A percentile compares a stretch with the other conserved stretches of the same genome.
phyloP scores from a whole-genome alignment of 2,329 filamentous ascomycete species.

The Endothia cerciana region DNA sequence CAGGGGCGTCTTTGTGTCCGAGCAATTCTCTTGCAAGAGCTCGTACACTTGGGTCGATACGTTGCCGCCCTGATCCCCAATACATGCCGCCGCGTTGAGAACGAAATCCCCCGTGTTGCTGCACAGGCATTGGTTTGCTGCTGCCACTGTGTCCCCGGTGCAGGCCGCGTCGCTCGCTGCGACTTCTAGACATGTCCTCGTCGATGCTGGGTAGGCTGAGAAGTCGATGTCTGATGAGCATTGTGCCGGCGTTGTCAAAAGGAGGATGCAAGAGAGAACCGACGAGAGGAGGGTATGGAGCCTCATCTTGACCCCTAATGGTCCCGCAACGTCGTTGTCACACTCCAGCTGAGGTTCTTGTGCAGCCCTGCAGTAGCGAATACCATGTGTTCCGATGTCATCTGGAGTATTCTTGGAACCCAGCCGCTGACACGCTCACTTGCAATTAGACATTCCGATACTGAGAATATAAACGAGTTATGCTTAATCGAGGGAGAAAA shows the following conservation, averaged over 20 bases:
- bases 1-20: slow-evolving; percentile 21
- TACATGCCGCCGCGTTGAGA: slow-evolving; percentile 49
- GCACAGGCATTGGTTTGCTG: slow-evolving; percentile 56
- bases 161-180: slow-evolving; percentile 49
- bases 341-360: neutral
- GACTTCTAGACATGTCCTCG: slow-evolving; percentile 48
- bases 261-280: slow-evolving; percentile 8
- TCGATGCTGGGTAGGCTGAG: slow-evolving; percentile 45
- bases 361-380: slow-evolving; percentile 5
- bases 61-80: slow-evolving; percentile 37
- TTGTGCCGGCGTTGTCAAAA: slow-evolving; percentile 2
- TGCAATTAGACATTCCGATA: slow-evolving; percentile 2
- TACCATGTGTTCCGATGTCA: slow-evolving; percentile 17
- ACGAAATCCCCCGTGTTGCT: slow-evolving; percentile 54
- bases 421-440: neutral
- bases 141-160: slow-evolving; percentile 41
- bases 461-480: neutral
- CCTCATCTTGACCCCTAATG: slow-evolving; percentile 21
- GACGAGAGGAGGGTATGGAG: slow-evolving; percentile 10
- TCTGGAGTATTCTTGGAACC: slow-evolving; percentile 6
- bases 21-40: slow-evolving; percentile 17
- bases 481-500: neutral
- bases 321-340: neutral
- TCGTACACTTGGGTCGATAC: slow-evolving; percentile 18
- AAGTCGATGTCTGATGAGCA: slow-evolving; percentile 40